Percentiles rank a stretch among this genome's conserved stretches.
phyloP scores from a whole-genome alignment of 2,329 filamentous ascomycete genomes.

The Pseudogymnoascus sp. region DNA sequence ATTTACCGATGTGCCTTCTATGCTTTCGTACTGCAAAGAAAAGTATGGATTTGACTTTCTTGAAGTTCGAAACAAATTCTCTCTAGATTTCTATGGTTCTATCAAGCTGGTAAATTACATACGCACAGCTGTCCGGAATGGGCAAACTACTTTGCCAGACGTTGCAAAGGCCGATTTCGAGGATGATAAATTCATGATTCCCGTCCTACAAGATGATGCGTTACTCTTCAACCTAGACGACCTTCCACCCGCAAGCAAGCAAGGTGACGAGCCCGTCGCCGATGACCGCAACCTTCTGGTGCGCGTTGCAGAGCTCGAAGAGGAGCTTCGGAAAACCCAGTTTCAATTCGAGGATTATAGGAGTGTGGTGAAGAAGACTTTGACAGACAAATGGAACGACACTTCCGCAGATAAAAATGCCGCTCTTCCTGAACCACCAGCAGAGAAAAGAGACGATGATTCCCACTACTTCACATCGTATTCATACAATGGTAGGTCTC shows the following conservation, averaged over 20 bases:
- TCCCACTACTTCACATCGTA: conserved; percentile 57
- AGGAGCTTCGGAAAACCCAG: conserved; percentile 30
- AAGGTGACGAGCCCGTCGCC: conserved; percentile 25
- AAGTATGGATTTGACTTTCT: conserved; percentile 60
- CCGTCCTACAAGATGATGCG: conserved; percentile 80
- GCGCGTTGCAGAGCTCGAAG: conserved; percentile 31
- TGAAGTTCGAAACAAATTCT: conserved; percentile 45
- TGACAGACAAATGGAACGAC: conserved; percentile 31
- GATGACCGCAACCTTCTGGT: conserved; percentile 23
- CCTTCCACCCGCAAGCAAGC: conserved; percentile 39
- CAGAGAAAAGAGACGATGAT: conserved; percentile 44
- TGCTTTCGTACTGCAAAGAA: conserved; percentile 61
- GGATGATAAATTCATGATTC: conserved; percentile 75
- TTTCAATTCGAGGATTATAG: conserved; percentile 33
- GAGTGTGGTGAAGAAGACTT: conserved; percentile 30
- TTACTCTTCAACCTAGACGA: conserved; percentile 84
- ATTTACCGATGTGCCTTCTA: conserved; percentile 53
- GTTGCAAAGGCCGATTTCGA: conserved; percentile 55
- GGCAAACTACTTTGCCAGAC: conserved; percentile 31
- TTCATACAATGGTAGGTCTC: conserved; percentile 50
- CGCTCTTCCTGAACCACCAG: conserved; percentile 38
- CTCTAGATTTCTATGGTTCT: conserved; percentile 62
- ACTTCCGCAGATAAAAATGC: conserved; percentile 26
- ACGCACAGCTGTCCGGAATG: conserved; percentile 37
- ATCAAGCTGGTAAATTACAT: conserved; percentile 69